Evolutionary conservation across 2,329 filamentous ascomycete genomes (phyloP).

Genomic region (Trematosphaeria pertusa): DNA sequence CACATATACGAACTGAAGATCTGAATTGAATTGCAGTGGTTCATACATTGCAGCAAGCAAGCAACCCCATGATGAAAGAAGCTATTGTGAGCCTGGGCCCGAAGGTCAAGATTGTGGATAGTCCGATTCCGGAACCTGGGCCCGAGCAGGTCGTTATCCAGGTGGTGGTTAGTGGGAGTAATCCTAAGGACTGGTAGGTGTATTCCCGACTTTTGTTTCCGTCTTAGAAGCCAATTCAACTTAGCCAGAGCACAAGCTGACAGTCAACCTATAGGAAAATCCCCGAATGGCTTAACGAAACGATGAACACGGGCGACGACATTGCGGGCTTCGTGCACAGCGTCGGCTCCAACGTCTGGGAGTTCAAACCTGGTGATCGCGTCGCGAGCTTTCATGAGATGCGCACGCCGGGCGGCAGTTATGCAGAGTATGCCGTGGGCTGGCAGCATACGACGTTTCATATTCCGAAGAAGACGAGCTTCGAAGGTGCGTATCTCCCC

Average conservation of each 20-base stretch:
- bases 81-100: slow-evolving; percentile 8
- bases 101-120: slow-evolving; percentile 41
- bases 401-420: slow-evolving; percentile 57
- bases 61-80: slow-evolving; percentile 13
- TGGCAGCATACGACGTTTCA: slow-evolving; percentile 63
- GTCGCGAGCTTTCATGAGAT: slow-evolving; percentile 63
- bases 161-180: slow-evolving; percentile 40
- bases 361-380: slow-evolving; percentile 63
- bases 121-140: slow-evolving; percentile 28
- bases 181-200: slow-evolving; percentile 54
- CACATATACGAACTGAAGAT: no score
- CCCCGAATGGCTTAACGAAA: slow-evolving; percentile 18
- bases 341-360: slow-evolving; percentile 60
- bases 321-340: slow-evolving; percentile 60
- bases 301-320: slow-evolving; percentile 58
- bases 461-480: slow-evolving; percentile 36
- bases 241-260: not conserved
- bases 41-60: no score
- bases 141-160: slow-evolving; percentile 40
- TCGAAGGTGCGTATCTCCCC: slow-evolving; percentile 9
- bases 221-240: not conserved
- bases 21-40: no score
- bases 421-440: slow-evolving; percentile 65
- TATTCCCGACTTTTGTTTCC: slow-evolving; percentile 1
- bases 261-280: slow-evolving; percentile 19